Evolutionary conservation across 164 flowering plant species (phyloP).

Genomic region (Cinnamomum chago): DNA sequence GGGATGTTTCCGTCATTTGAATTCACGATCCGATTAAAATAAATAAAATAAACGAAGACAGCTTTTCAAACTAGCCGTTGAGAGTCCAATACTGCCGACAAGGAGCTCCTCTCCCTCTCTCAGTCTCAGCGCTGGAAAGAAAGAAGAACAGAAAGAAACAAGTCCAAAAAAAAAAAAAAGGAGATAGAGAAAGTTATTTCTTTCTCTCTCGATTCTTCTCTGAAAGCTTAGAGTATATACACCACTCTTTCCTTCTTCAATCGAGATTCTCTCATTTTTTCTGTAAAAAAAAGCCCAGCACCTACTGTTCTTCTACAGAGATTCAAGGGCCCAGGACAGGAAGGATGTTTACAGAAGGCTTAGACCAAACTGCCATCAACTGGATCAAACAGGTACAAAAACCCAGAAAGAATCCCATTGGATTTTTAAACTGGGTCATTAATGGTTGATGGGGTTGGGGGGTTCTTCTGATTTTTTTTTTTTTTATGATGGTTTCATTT

Average conservation of each 20-base stretch:
- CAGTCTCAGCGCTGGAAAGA: not conserved
- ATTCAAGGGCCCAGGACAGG: not conserved
- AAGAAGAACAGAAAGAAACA: too few species aligned
- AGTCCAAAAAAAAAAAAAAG: too few species aligned
- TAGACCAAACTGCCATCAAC: conserved; percentile 63
- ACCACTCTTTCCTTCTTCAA: not conserved
- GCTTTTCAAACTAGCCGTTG: too few species aligned
- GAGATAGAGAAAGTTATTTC: not conserved
- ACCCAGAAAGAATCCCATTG: not conserved
- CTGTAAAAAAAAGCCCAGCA: too few species aligned
- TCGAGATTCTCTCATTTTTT: not conserved
- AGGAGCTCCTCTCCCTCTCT: not conserved
- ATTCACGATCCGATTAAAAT: too few species aligned
- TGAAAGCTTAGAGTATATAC: not conserved
- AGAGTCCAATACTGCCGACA: too few species aligned
- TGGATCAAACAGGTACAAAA: conserved; percentile 68
- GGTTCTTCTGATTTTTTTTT: not conserved
- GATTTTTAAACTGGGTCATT: not conserved
- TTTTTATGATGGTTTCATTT: not conserved
- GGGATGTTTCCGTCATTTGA: too few species aligned
- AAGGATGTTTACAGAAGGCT: conserved; percentile 72
- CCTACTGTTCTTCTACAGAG: too few species aligned
- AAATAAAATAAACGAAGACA: too few species aligned
- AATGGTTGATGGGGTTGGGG: too few species aligned
- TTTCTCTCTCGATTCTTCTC: conserved; percentile 3